Percentiles rank a stretch among this genome's conserved stretches.
Conservation (phyloP, 2,329 filamentous ascomycete species). For the Leptographium wingfieldii region DNA sequence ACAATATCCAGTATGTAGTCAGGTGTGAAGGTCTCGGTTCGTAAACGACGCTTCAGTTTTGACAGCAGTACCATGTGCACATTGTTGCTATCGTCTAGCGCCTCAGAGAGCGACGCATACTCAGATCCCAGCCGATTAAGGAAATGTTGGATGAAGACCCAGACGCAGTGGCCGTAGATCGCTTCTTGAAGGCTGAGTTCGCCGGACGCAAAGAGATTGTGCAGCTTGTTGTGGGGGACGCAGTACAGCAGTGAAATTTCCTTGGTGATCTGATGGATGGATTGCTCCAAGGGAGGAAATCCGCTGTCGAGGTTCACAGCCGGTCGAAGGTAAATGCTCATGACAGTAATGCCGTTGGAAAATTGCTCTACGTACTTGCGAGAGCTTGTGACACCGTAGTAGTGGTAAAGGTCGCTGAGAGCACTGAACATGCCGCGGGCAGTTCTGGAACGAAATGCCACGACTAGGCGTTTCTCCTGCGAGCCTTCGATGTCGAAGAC, state of each 20-base stretch:
- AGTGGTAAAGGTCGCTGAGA: conserved; percentile 92
- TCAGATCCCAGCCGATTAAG: conserved; percentile 88
- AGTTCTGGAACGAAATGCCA: conserved; percentile 88
- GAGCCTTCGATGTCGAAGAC: conserved; percentile 91
- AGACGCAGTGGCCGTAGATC: conserved; percentile 92
- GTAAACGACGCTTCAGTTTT: conserved; percentile 89
- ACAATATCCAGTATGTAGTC: conserved; percentile 99
- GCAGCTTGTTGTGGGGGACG: conserved; percentile 93
- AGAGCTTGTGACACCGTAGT: conserved; percentile 92
- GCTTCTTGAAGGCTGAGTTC: conserved; percentile 89
- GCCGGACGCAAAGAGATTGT: conserved; percentile 74
- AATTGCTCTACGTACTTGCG: conserved; percentile 98
- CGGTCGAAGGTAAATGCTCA: conserved; percentile 86
- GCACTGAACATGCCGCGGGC: conserved; percentile 91
- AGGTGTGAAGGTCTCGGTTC: conserved; percentile 93
- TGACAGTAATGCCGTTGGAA: conserved; percentile 94
- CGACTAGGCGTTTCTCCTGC: conserved; percentile 83
- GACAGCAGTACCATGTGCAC: conserved; percentile 76
- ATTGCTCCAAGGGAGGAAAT: conserved; percentile 74
- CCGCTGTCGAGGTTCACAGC: conserved; percentile 40
- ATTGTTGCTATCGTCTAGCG: conserved; percentile 70
- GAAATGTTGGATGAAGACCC: conserved; percentile 97
- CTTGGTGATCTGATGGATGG: conserved; percentile 98
- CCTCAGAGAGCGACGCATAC: conserved; percentile 73
- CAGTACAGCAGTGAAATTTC: conserved; percentile 96